These are phyloP conservation scores for Debaryomyces nepalensis DNA, from an alignment of 1,139 yeast species.

Conservation along the genomic window DNA sequence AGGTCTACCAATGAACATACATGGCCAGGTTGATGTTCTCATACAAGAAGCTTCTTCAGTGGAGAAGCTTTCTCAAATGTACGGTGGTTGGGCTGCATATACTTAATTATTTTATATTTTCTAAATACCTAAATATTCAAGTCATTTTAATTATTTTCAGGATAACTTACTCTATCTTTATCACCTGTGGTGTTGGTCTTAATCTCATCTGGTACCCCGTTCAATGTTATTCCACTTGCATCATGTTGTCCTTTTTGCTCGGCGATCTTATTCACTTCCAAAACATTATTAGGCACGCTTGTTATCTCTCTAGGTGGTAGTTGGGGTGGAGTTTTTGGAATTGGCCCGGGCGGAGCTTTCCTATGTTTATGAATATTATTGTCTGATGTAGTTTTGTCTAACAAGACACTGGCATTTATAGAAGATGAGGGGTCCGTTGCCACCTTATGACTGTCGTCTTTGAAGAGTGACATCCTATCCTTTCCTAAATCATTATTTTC, in stretches of 20 bases:
- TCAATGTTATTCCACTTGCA: not conserved
- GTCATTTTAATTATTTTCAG: not conserved
- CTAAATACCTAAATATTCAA: constrained; percentile 6
- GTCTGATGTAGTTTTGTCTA: not conserved
- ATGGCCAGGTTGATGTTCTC: constrained; percentile 90
- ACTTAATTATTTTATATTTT: constrained; percentile 24
- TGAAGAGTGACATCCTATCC: no score
- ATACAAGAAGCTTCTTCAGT: constrained; percentile 81
- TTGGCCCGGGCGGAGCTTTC: constrained; percentile 12
- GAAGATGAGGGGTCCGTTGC: no score
- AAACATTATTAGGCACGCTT: not conserved
- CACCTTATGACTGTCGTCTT: no score
- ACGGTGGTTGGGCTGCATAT: constrained; percentile 92
- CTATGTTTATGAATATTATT: constrained; percentile 5
- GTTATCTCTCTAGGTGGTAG: constrained; percentile 4
- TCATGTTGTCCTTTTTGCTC: not conserved
- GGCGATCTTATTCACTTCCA: not conserved
- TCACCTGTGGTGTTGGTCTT: not conserved
- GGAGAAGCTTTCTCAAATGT: constrained; percentile 81
- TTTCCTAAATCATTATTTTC: not conserved
- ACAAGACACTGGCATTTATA: constrained; percentile 2
- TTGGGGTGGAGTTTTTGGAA: constrained; percentile 8
- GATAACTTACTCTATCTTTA: not conserved
- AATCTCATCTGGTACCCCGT: not conserved
- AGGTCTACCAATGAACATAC: constrained; percentile 84